Percentiles rank a stretch among this genome's conserved stretches.
Evolutionary conservation across 169 alveolate genomes (phyloP).

Genomic region (Hepatocystis sp.): DNA sequence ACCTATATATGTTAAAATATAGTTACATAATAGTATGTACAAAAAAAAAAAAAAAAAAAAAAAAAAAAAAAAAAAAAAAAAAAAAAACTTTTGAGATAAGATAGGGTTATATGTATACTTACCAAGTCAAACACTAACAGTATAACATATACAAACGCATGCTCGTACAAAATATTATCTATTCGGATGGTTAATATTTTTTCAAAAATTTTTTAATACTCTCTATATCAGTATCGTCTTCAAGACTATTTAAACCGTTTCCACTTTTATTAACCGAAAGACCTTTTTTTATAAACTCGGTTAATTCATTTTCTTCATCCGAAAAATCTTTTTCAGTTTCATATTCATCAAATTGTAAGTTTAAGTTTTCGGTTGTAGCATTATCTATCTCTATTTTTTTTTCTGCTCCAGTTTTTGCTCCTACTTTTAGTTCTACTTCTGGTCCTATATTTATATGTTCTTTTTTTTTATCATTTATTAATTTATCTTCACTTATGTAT

Average conservation of each 20-base stretch:
- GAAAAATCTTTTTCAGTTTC: conserved; percentile 24
- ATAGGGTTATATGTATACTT: conserved; percentile 4
- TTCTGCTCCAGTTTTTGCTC: not conserved
- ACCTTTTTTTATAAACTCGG: conserved; percentile 50
- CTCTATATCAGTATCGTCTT: conserved; percentile 4
- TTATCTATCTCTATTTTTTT: not conserved
- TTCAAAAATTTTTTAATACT: conserved; percentile 26
- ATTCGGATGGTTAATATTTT: not conserved
- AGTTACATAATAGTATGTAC: no score
- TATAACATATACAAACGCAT: not conserved
- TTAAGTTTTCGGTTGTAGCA: not conserved
- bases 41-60: not conserved
- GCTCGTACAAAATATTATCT: not conserved
- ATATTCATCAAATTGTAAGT: not conserved
- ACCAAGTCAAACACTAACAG: no score
- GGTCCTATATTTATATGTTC: not conserved
- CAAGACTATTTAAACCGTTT: not conserved
- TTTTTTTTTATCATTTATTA: not conserved
- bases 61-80: conserved; percentile 15
- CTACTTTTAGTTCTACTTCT: not conserved
- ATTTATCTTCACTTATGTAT: not conserved
- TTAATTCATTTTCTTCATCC: conserved; percentile 60
- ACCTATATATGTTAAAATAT: no score
- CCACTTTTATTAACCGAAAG: not conserved
- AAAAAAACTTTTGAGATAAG: not conserved